phyloP scores from a whole-genome alignment of 306 rosid species.

The Dryas octopetala region DNA sequence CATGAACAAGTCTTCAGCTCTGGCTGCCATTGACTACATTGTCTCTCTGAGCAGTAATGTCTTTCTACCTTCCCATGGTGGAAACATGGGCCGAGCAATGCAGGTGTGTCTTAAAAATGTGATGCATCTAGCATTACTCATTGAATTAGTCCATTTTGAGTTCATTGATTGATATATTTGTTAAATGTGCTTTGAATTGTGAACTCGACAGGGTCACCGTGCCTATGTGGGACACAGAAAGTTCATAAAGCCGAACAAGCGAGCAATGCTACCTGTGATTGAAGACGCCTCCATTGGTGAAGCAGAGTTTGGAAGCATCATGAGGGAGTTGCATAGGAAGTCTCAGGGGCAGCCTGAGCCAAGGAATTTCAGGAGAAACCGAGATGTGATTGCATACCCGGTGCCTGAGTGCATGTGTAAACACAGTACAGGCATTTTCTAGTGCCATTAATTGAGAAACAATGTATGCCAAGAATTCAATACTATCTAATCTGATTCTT shows the following conservation, averaged over 20 bases:
- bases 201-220: conserved; percentile 41
- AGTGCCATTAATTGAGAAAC: not conserved
- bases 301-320: conserved; percentile 27
- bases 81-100: conserved; percentile 63
- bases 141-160: not conserved
- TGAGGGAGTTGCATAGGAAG: conserved; percentile 41
- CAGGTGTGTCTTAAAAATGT: conserved; percentile 25
- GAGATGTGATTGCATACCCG: conserved; percentile 55
- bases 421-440: conserved; percentile 20
- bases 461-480: not conserved
- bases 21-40: conserved; percentile 61
- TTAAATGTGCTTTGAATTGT: not conserved
- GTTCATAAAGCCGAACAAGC: conserved; percentile 56
- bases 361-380: conserved; percentile 38
- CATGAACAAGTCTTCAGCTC: conserved; percentile 46
- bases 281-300: conserved; percentile 41
- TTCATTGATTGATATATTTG: not conserved
- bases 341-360: conserved; percentile 45
- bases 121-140: no score
- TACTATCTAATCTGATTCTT: no score
- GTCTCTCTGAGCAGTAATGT: conserved; percentile 53
- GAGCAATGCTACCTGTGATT: conserved; percentile 37
- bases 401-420: conserved; percentile 53
- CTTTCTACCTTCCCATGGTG: conserved; percentile 55
- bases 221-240: conserved; percentile 54